Evolutionary conservation across 192 early-diverging fungal genomes (phyloP), one percentile per base, ranked within the genome.

Genomic region (Coemansia sp.): DNA sequence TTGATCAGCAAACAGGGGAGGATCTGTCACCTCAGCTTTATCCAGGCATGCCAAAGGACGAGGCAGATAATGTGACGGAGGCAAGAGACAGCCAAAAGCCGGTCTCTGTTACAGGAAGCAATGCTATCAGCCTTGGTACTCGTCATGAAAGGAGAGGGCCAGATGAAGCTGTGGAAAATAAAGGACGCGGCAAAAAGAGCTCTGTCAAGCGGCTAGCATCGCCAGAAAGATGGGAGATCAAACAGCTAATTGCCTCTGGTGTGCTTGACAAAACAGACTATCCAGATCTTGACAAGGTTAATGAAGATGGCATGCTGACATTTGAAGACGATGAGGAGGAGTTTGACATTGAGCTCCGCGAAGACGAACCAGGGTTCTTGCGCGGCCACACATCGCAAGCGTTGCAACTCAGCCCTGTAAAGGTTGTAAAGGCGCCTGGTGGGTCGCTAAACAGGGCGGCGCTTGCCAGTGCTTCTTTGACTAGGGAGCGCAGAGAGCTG

Each of bases 371-470:
- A 6, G 79, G 89, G 21, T 99, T 99, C 76, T 77, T 99, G 72
- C 90, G 89, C 58, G 98, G 98, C 13, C 98, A 99, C 65, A 94
- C 93, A 0, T 87, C 87, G 61, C 87, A 91, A 55, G 87, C 90
- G 1, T 73, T 97, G 21, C 89, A 95, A 62, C 83, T 99, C 15
- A 91, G 89, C 73, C 98, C 98, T 11, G 89, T 99, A 73, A 99
- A 98, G 77, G 93, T 99, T 26, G 94, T 99, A 46, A 98, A 98
- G 79, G 96, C 94, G 46, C 96, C 96, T 2, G 98, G 98, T 71
- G 98, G 98, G 19, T 92, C 94, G 13, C 71, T 99, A 82, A 98
- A 99, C 73, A 88, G 96, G 6, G 95, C 96, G 0, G 98, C 98
- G 8, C 74, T 99, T 49, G 90, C 92, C 4, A 95, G 98, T 13